Base-by-base conservation (phyloP, 129 eudicot genomes). In the Centaurea solstitialis region DNA sequence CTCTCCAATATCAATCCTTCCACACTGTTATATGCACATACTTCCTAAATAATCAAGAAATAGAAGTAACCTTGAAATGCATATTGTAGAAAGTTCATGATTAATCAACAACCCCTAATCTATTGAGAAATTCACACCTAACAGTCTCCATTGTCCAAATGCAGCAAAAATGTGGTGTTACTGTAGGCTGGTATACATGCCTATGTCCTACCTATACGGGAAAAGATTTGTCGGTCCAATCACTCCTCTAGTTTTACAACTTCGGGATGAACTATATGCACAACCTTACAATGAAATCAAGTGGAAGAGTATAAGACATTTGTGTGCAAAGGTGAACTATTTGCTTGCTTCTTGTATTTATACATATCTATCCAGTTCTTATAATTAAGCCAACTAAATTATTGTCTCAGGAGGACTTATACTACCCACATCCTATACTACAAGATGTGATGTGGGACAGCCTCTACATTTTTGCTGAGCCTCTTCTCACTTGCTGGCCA, bases 111-210 rank as follows among this genome's bases (percentile, higher is more conserved):
- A 20, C 9, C 9, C 15, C 1, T 17, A 10, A 37, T 68, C 17
- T 53, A 15, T 40, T 4, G 4, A 33, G 4, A 33, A 33, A 33
- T 33, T 33, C 37, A 33, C 5, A 33, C 37, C 5, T 40, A 40
- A 33, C 8, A 7, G 30, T 39, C 26, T 73, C 20, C 22, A 15
- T 24, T 11, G 20, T 74, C 71, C 39, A 22, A 65, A 68, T 86
- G 83, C 88, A 91, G 97, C 89, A 30, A 89, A 89, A 84, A 84
- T 89, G 85, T 91, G 90, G 93, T 89, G 93, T 79, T 87, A 91
- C 72, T 87, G 93, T 66, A 76, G 91, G 61, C 75, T 87, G 84
- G 90, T 87, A 64, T 90, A 90, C 90, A 85, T 90, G 91, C 91
- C 94, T 10, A 85, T 90, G 91, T 90, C 94, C 0, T 90, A 90